These are phyloP conservation scores for Pelargonium exstipulatum DNA, from an alignment of 441 rosid genomes.

Conservation along the genomic window DNA sequence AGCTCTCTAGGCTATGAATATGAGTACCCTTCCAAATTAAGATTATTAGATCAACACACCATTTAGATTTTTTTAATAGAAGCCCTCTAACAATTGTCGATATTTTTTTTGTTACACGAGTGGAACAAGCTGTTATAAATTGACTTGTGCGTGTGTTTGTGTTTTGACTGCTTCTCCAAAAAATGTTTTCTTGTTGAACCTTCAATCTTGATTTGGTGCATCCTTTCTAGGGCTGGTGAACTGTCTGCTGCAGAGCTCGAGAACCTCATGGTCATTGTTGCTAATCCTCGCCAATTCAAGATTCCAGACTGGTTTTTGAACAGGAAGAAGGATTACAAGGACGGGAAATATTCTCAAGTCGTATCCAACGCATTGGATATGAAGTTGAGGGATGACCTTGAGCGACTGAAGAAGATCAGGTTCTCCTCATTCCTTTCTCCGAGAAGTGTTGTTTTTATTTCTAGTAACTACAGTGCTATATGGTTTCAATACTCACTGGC, in stretches of 20 bases:
- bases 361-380: conserved; percentile 30
- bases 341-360: conserved; percentile 30
- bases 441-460: background rate
- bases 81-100: too few relatives aligned
- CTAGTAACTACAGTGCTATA: background rate
- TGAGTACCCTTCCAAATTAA: too few relatives aligned
- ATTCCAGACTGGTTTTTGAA: conserved; percentile 29
- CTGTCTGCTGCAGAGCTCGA: conserved; percentile 29
- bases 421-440: background rate
- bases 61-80: too few relatives aligned
- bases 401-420: conserved; percentile 32
- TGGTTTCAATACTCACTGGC: background rate
- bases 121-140: too few relatives aligned
- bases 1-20: too few relatives aligned
- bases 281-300: conserved; percentile 30
- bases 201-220: conserved; percentile 11
- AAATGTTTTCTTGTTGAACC: background rate
- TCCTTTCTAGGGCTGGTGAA: conserved; percentile 24
- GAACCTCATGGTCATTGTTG: conserved; percentile 27
- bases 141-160: background rate
- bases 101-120: too few relatives aligned
- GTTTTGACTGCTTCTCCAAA: background rate
- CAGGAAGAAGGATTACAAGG: conserved; percentile 33
- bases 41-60: too few relatives aligned
- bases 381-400: conserved; percentile 30